Conservation (phyloP, 208 protist genomes). For the Wallacemonas sp. region DNA sequence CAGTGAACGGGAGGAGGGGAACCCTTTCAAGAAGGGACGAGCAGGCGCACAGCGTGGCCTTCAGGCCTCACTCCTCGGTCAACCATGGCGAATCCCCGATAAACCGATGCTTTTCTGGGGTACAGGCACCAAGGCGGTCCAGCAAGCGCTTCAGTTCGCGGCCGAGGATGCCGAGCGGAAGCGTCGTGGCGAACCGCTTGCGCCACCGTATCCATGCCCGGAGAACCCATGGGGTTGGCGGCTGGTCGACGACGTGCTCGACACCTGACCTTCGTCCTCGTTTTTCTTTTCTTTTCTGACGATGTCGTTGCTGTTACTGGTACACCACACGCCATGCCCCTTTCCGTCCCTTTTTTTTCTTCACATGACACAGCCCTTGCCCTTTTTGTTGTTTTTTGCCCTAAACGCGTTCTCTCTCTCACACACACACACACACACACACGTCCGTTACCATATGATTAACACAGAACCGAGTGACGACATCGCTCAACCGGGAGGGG, state of each 20-base stretch:
- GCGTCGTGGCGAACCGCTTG: conserved; percentile 46
- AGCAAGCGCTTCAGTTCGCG: conserved; percentile 85
- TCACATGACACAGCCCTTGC: background rate
- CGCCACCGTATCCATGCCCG: conserved; percentile 76
- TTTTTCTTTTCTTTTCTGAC: background rate
- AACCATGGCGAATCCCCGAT: conserved; percentile 72
- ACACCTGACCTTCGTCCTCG: conserved; percentile 27
- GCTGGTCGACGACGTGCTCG: conserved; percentile 71
- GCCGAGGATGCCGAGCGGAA: conserved; percentile 68
- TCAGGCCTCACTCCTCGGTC: conserved; percentile 60
- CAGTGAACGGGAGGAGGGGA: conserved; percentile 32
- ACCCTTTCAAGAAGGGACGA: conserved; percentile 57
- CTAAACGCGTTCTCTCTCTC: too few relatives aligned
- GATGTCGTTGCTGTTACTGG: background rate
- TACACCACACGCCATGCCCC: background rate
- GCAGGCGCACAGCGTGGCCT: too few relatives aligned
- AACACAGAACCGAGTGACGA: too few relatives aligned
- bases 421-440: background rate
- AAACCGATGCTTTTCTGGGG: conserved; percentile 87
- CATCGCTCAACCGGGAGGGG: too few relatives aligned
- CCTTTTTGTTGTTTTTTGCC: too few relatives aligned
- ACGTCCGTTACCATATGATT: too few relatives aligned
- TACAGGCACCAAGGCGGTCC: conserved; percentile 66
- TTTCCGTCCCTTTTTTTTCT: too few relatives aligned
- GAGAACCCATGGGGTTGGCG: conserved; percentile 88